A percentile compares a stretch with the other conserved stretches of the same genome.
phyloP scores from a whole-genome alignment of 1,139 yeast genomes.

The Suhomyces taliae region DNA sequence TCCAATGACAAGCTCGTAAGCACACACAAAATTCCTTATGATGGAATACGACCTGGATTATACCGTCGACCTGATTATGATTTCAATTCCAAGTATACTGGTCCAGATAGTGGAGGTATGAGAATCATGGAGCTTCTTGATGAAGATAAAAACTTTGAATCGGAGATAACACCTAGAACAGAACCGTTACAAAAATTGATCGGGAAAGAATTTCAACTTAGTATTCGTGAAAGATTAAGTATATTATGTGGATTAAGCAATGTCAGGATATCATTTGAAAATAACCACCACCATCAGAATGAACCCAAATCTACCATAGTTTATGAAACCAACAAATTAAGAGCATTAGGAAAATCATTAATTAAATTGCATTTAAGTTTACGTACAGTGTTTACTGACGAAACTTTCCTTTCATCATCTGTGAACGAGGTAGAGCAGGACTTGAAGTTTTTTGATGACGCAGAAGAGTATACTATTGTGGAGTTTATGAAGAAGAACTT shows the following conservation, averaged over 20 bases:
- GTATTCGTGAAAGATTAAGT: slow-evolving; percentile 23
- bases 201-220: slow-evolving; percentile 23
- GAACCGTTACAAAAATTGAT: slow-evolving; percentile 15
- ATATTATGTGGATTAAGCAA: slow-evolving; percentile 26
- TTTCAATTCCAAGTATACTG: slow-evolving; percentile 15
- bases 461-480: slow-evolving; percentile 22
- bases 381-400: slow-evolving; percentile 27
- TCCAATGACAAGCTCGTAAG: slow-evolving; percentile 12
- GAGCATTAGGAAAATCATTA: slow-evolving; percentile 22
- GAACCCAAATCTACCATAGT: background rate
- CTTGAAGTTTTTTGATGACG: slow-evolving; percentile 20
- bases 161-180: slow-evolving; percentile 9
- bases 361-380: slow-evolving; percentile 22
- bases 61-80: slow-evolving; percentile 17
- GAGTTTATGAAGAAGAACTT: slow-evolving; percentile 35
- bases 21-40: slow-evolving; percentile 12
- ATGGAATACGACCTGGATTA: slow-evolving; percentile 15
- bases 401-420: slow-evolving; percentile 29
- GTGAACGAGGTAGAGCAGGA: slow-evolving; percentile 26
- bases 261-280: slow-evolving; percentile 8
- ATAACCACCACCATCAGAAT: background rate
- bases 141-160: slow-evolving; percentile 13
- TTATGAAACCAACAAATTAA: slow-evolving; percentile 19
- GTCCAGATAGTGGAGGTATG: slow-evolving; percentile 13
- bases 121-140: slow-evolving; percentile 13